These are phyloP conservation scores for Penicillium sp. DNA, from an alignment of 2,329 filamentous ascomycete species.

Conservation along the genomic window DNA sequence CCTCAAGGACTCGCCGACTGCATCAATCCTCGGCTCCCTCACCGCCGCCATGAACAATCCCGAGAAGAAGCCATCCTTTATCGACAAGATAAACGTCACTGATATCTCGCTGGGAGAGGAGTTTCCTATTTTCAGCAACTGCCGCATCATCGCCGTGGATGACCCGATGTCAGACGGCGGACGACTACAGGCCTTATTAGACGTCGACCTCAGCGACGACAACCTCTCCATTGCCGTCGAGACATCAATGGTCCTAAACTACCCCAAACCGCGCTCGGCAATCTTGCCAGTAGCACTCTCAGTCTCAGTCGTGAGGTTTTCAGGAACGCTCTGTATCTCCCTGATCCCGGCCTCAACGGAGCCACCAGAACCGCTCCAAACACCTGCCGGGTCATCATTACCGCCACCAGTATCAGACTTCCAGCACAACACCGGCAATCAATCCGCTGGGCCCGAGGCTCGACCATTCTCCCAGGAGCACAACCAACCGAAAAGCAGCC, in stretches of 20 bases:
- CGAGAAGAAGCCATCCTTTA: slow-evolving; percentile 80
- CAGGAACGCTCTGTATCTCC: slow-evolving; percentile 86
- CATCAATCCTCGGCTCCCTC: slow-evolving; percentile 72
- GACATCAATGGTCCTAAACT: slow-evolving; percentile 91
- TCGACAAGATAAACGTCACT: slow-evolving; percentile 90
- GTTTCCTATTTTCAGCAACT: slow-evolving; percentile 98
- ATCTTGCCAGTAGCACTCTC: slow-evolving; percentile 87
- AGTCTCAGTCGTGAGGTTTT: slow-evolving; percentile 90
- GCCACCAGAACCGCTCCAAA: slow-evolving; percentile 35
- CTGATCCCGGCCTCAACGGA: slow-evolving; percentile 68
- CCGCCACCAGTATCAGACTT: slow-evolving; percentile 24
- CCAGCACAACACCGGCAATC: background rate
- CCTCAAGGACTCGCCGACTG: slow-evolving; percentile 59
- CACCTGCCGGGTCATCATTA: slow-evolving; percentile 28
- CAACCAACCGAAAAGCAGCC: slow-evolving; percentile 49
- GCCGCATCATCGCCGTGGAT: slow-evolving; percentile 81
- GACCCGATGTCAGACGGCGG: slow-evolving; percentile 60
- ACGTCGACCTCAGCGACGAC: slow-evolving; percentile 86
- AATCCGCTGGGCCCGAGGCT: slow-evolving; percentile 11
- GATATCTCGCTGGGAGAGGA: slow-evolving; percentile 94
- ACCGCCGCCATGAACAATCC: slow-evolving; percentile 83
- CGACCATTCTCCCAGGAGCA: slow-evolving; percentile 12
- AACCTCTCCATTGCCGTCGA: slow-evolving; percentile 93
- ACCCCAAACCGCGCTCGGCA: slow-evolving; percentile 82
- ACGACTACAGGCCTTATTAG: slow-evolving; percentile 87